Percentiles rank a stretch among this genome's conserved stretches.
Evolutionary conservation across 305 asterid species (phyloP).

Genomic region (Ajuga reptans): DNA sequence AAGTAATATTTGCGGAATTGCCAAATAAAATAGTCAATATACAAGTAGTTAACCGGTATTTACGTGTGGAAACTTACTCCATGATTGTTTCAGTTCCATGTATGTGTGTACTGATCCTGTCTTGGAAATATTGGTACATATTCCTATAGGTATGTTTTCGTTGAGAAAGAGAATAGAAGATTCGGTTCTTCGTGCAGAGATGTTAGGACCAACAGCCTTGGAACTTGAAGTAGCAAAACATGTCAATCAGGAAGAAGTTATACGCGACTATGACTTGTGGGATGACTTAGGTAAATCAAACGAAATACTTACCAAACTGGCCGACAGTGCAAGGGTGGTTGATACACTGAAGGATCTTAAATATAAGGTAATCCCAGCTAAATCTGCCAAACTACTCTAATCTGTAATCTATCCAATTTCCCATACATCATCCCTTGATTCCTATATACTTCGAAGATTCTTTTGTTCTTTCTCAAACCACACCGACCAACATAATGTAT

Average conservation of each 20-base stretch:
- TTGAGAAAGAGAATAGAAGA: conserved; percentile 67
- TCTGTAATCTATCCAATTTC: neutral
- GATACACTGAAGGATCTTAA: conserved; percentile 58
- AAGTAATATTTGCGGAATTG: neutral
- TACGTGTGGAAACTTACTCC: neutral
- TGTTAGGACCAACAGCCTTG: conserved; percentile 53
- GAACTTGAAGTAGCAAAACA: conserved; percentile 59
- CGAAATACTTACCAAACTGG: conserved; percentile 50
- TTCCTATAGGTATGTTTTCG: conserved; percentile 51
- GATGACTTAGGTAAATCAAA: conserved; percentile 56
- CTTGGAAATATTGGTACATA: conserved; percentile 1
- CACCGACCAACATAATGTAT: neutral
- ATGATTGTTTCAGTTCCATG: neutral
- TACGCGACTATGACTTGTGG: conserved; percentile 59
- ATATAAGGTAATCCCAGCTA: conserved; percentile 41
- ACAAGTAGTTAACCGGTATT: neutral
- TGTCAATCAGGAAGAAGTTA: conserved; percentile 44
- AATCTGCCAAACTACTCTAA: neutral
- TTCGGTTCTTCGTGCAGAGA: conserved; percentile 69
- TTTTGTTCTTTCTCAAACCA: neutral
- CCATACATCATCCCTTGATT: neutral
- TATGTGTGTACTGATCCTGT: neutral
- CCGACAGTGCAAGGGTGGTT: conserved; percentile 56
- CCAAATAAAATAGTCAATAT: neutral
- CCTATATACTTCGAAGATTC: neutral